These are phyloP conservation scores for Starmerella cellae DNA, from an alignment of 805 yeast species.

Conservation along the genomic window DNA sequence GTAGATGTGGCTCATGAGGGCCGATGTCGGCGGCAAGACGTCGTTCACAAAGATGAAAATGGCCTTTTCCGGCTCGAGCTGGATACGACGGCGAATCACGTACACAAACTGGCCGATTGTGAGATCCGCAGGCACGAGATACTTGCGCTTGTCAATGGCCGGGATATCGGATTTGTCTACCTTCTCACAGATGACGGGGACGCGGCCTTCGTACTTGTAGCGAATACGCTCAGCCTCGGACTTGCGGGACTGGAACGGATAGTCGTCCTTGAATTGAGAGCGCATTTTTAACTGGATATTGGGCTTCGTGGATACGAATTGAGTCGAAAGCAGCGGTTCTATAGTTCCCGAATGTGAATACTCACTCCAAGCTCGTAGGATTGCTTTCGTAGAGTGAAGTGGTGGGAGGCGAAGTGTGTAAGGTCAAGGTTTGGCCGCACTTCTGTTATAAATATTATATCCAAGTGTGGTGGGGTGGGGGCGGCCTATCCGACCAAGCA, in stretches of 20 bases:
- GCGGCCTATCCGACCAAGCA: no score
- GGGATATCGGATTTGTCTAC: slow-evolving; percentile 94
- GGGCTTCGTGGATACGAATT: not conserved
- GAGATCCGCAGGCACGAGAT: slow-evolving; percentile 87
- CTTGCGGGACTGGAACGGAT: slow-evolving; percentile 87
- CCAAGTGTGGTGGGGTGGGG: no score
- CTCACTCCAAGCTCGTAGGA: not conserved
- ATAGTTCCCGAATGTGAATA: not conserved
- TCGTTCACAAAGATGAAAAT: slow-evolving; percentile 95
- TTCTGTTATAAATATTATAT: no score
- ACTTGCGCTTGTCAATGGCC: slow-evolving; percentile 92
- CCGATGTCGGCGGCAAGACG: slow-evolving; percentile 95
- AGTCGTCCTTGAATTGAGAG: slow-evolving; percentile 89
- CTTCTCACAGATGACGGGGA: slow-evolving; percentile 94
- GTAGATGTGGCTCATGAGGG: slow-evolving; percentile 85
- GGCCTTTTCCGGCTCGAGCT: slow-evolving; percentile 93
- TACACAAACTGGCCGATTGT: slow-evolving; percentile 97
- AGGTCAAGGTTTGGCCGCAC: no score
- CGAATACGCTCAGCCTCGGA: slow-evolving; percentile 88
- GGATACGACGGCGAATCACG: slow-evolving; percentile 90
- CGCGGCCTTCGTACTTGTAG: slow-evolving; percentile 77
- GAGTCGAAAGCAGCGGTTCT: not conserved
- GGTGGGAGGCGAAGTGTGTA: not conserved
- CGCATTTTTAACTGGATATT: slow-evolving; percentile 40
- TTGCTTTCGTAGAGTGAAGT: not conserved